phyloP scores from a whole-genome alignment of 257 asterid species.

The Forsythia viridissima region DNA sequence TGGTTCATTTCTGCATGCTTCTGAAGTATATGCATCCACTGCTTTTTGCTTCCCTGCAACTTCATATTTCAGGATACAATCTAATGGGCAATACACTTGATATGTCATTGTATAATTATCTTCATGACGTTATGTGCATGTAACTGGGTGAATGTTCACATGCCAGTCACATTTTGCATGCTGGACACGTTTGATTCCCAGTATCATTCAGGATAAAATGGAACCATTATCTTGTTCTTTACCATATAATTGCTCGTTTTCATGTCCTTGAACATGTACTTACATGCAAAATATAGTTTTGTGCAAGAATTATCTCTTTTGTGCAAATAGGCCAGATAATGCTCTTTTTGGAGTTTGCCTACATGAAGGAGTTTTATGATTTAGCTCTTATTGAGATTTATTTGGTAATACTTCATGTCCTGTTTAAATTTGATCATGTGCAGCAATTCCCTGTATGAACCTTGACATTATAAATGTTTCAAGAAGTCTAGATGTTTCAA shows the following conservation, averaged over 20 bases:
- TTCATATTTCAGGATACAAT: background rate
- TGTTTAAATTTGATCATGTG: background rate
- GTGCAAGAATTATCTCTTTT: background rate
- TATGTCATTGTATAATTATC: no score
- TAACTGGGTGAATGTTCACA: background rate
- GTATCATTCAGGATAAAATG: background rate
- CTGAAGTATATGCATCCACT: background rate
- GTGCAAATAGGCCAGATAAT: background rate
- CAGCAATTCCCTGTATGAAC: background rate
- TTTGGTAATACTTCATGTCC: conserved; percentile 3
- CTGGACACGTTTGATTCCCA: background rate
- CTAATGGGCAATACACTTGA: background rate
- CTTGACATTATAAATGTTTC: background rate
- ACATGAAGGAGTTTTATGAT: background rate
- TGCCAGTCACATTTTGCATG: background rate
- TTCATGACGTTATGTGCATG: background rate
- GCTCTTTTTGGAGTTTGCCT: background rate
- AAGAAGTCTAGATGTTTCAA: background rate
- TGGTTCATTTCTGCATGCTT: background rate
- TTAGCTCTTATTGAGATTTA: background rate
- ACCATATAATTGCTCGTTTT: background rate
- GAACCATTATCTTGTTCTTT: background rate
- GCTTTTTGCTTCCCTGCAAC: background rate
- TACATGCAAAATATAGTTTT: background rate
- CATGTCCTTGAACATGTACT: background rate